Base-by-base conservation (phyloP, 2,329 filamentous ascomycete genomes). In the Scytalidium sp. region DNA sequence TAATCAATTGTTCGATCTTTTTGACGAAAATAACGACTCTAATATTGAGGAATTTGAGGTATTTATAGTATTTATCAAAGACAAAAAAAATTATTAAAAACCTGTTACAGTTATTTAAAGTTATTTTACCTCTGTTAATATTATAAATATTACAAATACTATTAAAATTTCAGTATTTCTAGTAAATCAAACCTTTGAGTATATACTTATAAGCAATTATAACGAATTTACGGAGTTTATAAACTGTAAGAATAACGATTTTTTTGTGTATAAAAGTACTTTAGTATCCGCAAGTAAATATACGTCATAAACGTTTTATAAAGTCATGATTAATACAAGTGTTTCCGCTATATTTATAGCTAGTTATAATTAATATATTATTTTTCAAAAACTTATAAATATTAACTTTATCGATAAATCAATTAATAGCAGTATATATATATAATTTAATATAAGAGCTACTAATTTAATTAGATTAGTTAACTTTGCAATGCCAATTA, bases 371-470 rank as follows among this genome's bases (percentile, higher is more conserved):
- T 44, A 19, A 32, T 21, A 27, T 21, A 23, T 19, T 17, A 11
- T 17, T n/a, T 43, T 49, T 46, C 23, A 41, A 4, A n/a, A 10
- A 19, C 7, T 32, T 9, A 64, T 15, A 10, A 15, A 36, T 5
- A 9, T 10, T 36, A 36, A 15, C 15, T 15, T 9, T 15, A 10
- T 36, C 15, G 13, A 36, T 15, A n/a, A 15, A 4, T 5, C 4
- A 15, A 36, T n/a, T 4, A 6, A 36, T 15, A 15, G 32, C 13
- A 36, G 5, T 41, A 39, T 49, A 7, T 39, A n/a, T 39, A 36
- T 49, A 25, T 15, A 43, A 27, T 52, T 52, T 46, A 40, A 42
- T 2, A 49, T 52, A 36, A 23, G 39, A n/a, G n/a, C 15, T 21
- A 46, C 36, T 2, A 22, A 19, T 23, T 42, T 25, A 21, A 43